Evolutionary conservation across 1,284 basidiomycete species (phyloP), one percentile per base, ranked within the genome.

Genomic region (Sanghuangporus sanghuang): DNA sequence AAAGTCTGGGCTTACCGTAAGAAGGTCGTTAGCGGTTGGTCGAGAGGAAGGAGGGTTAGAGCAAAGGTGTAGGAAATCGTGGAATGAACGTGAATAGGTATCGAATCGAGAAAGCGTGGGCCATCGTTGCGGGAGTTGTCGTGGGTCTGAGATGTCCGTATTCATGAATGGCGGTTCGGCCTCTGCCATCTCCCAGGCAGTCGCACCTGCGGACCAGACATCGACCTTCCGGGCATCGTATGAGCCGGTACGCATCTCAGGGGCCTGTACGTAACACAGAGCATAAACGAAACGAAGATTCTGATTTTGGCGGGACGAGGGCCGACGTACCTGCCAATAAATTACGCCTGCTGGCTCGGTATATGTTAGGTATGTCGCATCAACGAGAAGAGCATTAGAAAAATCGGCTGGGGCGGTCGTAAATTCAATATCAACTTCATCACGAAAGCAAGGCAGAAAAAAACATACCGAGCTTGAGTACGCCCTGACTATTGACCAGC

Each of bases 151-250:
- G 0, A 82, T 76, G 63, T 84, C 81, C 18, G 36, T 50, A 4
- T 65, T 58, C 38, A 82, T 78, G 71, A 92, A 93, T 0, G 90
- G 90, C 7, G 90, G 90, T 61, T 83, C 78, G 16, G 84, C 81
- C 70, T 92, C 81, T 0, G 87, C 87, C 73, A 90, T 81, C 71
- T 93, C 90, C 90, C 90, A 92, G 0, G 89, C 79, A 0, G 90
- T 93, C 1, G 90, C 90, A 2, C 90, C 90, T 14, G 91, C 76
- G 0, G 90, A 91, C 89, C 90, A 92, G 1, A 89, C 79, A 66
- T 92, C 90, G 56, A 90, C 84, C 72, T 88, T 87, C 56, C 90
- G 79, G 1, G 85, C 82, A 68, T 92, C 80, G 69, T 92, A 92
- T 0, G 83, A 76, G 6, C 44, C 44, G 16, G 7, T 88, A 64